phyloP scores from a whole-genome alignment of 306 rosid genomes.

The Corylus avellana region DNA sequence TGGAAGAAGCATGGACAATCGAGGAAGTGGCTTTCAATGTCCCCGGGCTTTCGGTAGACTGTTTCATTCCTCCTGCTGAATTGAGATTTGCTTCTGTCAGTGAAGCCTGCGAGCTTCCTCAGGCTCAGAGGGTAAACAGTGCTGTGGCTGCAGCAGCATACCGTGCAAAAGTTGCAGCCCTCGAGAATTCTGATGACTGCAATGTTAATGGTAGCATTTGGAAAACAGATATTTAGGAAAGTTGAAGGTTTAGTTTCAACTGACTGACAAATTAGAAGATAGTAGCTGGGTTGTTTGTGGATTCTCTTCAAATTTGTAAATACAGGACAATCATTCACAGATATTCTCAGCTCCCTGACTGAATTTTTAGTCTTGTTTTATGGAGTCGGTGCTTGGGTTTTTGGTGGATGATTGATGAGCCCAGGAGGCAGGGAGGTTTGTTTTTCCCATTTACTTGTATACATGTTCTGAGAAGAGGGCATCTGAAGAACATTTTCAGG shows the following conservation, averaged over 20 bases:
- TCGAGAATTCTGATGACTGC: conserved; percentile 60
- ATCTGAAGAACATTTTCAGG: conserved; percentile 7
- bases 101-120: conserved; percentile 75
- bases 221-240: conserved; percentile 67
- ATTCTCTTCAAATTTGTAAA: conserved; percentile 61
- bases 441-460: neutral
- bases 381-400: conserved; percentile 33
- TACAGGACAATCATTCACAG: conserved; percentile 35
- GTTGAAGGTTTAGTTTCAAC: conserved; percentile 45
- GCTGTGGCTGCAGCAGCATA: conserved; percentile 51
- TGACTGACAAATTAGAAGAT: conserved; percentile 51
- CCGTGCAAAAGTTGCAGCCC: conserved; percentile 67
- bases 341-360: conserved; percentile 27
- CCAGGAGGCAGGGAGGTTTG: conserved; percentile 20
- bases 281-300: conserved; percentile 49
- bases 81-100: conserved; percentile 87
- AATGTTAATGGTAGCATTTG: conserved; percentile 53
- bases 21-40: conserved; percentile 98
- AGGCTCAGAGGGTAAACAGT: conserved; percentile 59
- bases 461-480: conserved; percentile 16
- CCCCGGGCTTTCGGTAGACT: conserved; percentile 90
- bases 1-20: conserved; percentile 99
- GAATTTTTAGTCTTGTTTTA: neutral
- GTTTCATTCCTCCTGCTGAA: conserved; percentile 98
- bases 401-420: conserved; percentile 37